These are phyloP conservation scores for Dothidotthia symphoricarpi DNA, from an alignment of 2,329 filamentous ascomycete species.

Conservation along the genomic window DNA sequence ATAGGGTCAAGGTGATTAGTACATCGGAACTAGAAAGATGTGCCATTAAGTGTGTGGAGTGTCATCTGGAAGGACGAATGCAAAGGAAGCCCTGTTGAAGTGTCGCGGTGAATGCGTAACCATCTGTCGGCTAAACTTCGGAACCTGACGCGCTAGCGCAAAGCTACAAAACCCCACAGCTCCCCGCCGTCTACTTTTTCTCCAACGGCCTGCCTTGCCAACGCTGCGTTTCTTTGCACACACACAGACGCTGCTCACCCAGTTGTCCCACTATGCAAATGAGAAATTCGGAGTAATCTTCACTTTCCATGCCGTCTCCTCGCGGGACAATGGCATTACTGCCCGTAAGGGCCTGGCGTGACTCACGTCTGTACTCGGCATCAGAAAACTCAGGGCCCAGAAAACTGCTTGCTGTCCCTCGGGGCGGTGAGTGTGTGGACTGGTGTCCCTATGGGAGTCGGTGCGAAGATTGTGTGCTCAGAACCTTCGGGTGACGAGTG, in stretches of 20 bases:
- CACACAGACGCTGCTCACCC: slow-evolving; percentile 56
- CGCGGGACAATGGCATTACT: slow-evolving; percentile 49
- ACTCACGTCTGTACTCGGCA: slow-evolving; percentile 81
- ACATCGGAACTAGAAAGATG: no score
- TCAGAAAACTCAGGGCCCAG: slow-evolving; percentile 78
- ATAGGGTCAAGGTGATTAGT: no score
- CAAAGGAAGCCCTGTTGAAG: no score
- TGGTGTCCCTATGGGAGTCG: slow-evolving; percentile 76
- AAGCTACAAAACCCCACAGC: slow-evolving; percentile 36
- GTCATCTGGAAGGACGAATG: no score
- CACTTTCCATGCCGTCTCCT: slow-evolving; percentile 52
- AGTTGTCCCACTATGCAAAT: slow-evolving; percentile 63
- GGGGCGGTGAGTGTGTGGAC: slow-evolving; percentile 22
- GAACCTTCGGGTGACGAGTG: slow-evolving; percentile 45
- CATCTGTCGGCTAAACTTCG: no score
- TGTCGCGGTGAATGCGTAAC: no score
- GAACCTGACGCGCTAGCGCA: slow-evolving; percentile 15
- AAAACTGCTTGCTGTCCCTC: slow-evolving; percentile 31
- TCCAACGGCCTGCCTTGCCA: slow-evolving; percentile 79
- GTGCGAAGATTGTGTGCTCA: slow-evolving; percentile 89
- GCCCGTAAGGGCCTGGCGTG: slow-evolving; percentile 86
- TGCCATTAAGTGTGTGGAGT: no score
- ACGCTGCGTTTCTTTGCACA: slow-evolving; percentile 96
- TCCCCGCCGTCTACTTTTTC: slow-evolving; percentile 42
- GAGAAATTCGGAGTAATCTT: slow-evolving; percentile 99